Evolutionary conservation across 495 filamentous ascomycete genomes (phyloP).

Genomic region (Penicillium turbatum): DNA sequence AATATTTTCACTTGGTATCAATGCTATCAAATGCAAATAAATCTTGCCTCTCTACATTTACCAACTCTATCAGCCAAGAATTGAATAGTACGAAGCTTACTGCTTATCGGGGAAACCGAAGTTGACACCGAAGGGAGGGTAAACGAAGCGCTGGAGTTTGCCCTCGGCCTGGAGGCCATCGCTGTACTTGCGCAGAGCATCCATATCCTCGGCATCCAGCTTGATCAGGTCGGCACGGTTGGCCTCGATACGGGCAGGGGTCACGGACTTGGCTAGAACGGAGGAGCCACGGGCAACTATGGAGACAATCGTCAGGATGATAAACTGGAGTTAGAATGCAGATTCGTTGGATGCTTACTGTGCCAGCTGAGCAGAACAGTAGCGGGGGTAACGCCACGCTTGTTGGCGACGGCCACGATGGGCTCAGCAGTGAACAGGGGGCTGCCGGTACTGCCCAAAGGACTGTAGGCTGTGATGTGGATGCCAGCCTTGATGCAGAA

Average conservation of each 20-base stretch:
- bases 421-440: slow-evolving; percentile 65
- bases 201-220: slow-evolving; percentile 62
- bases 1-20: slow-evolving; percentile 2
- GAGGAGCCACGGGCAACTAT: slow-evolving; percentile 66
- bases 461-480: slow-evolving; percentile 71
- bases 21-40: background rate
- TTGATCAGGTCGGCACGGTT: slow-evolving; percentile 62
- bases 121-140: slow-evolving; percentile 71
- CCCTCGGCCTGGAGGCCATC: slow-evolving; percentile 49
- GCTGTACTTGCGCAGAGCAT: slow-evolving; percentile 58
- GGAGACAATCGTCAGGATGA: background rate
- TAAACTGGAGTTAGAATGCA: background rate
- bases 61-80: background rate
- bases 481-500: slow-evolving; percentile 70
- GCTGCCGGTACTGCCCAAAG: slow-evolving; percentile 72
- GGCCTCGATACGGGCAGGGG: slow-evolving; percentile 65
- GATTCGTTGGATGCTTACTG: slow-evolving; percentile 40
- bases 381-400: slow-evolving; percentile 58
- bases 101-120: slow-evolving; percentile 75
- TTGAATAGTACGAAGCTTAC: slow-evolving; percentile 11
- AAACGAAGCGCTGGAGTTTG: slow-evolving; percentile 68
- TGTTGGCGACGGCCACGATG: slow-evolving; percentile 65
- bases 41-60: background rate
- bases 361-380: slow-evolving; percentile 73
- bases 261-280: slow-evolving; percentile 78